phyloP scores from a whole-genome alignment of 176 grass and related monocot genomes.

The Triticum turgidum region DNA sequence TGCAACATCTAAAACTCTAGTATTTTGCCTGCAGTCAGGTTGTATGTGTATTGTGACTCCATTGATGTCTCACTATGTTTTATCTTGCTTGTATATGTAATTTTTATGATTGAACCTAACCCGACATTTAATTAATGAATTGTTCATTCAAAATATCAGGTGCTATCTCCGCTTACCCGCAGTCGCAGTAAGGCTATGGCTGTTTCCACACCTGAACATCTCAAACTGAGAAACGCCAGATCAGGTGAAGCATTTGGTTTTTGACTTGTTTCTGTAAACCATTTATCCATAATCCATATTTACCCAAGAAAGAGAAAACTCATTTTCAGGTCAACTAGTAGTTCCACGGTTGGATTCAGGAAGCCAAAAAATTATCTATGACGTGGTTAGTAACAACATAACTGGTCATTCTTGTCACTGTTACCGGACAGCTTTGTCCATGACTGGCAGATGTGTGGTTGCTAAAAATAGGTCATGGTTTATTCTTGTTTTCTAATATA shows the following conservation, averaged over 20 bases:
- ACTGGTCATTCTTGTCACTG: not conserved
- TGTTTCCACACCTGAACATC: slow-evolving; percentile 33
- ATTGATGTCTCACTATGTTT: not conserved
- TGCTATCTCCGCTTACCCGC: not conserved
- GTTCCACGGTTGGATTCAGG: slow-evolving; percentile 35
- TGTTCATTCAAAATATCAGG: slow-evolving; percentile 19
- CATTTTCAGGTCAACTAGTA: slow-evolving; percentile 35
- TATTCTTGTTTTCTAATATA: not conserved
- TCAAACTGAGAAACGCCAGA: slow-evolving; percentile 24
- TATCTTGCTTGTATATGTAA: slow-evolving; percentile 7
- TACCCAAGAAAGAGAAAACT: not conserved
- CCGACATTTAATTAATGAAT: not conserved
- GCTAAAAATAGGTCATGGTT: not conserved
- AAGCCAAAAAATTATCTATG: slow-evolving; percentile 29
- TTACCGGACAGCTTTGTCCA: not conserved
- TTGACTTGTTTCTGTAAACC: slow-evolving; percentile 3
- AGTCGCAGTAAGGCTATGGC: slow-evolving; percentile 14
- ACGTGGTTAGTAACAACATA: slow-evolving; percentile 14
- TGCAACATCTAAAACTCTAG: too few species aligned
- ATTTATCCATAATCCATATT: slow-evolving; percentile 9
- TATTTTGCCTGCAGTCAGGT: too few species aligned
- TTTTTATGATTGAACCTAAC: not conserved
- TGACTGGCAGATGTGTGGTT: not conserved
- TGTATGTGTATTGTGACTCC: too few species aligned
- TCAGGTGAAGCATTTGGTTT: slow-evolving; percentile 22